Conservation (phyloP, 1,284 basidiomycete species). For the Porogramme epimiltina region DNA sequence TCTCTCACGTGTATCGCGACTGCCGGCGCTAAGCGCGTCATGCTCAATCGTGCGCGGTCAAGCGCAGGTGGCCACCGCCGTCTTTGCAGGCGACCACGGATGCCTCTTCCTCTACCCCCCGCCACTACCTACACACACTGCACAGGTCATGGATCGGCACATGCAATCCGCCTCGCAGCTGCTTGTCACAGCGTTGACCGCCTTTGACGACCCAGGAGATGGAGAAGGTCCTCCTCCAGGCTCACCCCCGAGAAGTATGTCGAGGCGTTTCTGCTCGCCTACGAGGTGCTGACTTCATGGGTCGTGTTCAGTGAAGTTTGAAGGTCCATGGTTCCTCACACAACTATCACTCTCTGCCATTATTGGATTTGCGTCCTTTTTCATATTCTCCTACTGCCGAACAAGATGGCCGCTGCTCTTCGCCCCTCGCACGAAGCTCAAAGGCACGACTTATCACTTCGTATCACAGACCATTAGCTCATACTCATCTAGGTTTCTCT, state of each 20-base stretch:
- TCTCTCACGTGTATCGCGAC: slow-evolving; percentile 21
- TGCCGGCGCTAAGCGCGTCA: slow-evolving; percentile 13
- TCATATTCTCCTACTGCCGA: slow-evolving; percentile 87
- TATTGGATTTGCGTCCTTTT: slow-evolving; percentile 81
- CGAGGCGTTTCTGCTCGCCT: not conserved
- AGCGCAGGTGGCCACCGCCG: not conserved
- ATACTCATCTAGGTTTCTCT: slow-evolving; percentile 67
- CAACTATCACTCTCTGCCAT: slow-evolving; percentile 80
- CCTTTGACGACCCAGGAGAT: slow-evolving; percentile 14
- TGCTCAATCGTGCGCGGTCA: slow-evolving; percentile 3
- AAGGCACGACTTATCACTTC: slow-evolving; percentile 55
- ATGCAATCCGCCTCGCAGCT: slow-evolving; percentile 5
- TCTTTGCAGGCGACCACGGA: slow-evolving; percentile 12
- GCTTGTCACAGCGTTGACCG: slow-evolving; percentile 9
- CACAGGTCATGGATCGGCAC: slow-evolving; percentile 6
- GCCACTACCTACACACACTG: not conserved
- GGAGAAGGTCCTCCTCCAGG: slow-evolving; percentile 47
- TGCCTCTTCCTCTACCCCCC: slow-evolving; percentile 5
- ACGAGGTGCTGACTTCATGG: slow-evolving; percentile 14
- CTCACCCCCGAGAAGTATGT: slow-evolving; percentile 56
- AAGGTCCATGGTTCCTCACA: slow-evolving; percentile 92
- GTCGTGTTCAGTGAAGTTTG: slow-evolving; percentile 58
- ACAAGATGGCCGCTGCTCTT: slow-evolving; percentile 89
- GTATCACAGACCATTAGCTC: not conserved
- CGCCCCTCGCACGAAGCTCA: slow-evolving; percentile 91